Base-by-base conservation (phyloP, 495 filamentous ascomycete species). In the Aspergillus indologenus region DNA sequence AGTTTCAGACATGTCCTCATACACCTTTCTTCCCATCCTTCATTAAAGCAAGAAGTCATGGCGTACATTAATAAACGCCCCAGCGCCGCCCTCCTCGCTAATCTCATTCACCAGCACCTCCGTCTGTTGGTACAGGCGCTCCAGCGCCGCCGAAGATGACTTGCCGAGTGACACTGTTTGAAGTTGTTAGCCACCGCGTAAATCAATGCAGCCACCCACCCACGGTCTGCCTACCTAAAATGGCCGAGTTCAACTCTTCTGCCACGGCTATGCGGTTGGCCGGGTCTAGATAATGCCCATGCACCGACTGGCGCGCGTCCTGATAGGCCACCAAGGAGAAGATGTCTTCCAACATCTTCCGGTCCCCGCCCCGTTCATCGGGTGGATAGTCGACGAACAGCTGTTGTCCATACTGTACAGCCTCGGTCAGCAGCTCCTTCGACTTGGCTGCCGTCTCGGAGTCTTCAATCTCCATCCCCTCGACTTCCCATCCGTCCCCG, bases 191-290 rank as follows among this genome's bases (percentile, higher is more conserved):
- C 58, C 55, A 70, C 56, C 22, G 14, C 45, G 9, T 18, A 20
- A 9, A n/a, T 24, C 44, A 2, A 29, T 29, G 45, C 19, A 47
- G 24, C 22, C 14, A 59, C 21, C 31, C 71, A 62, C 18, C 19
- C 53, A 24, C 14, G 17, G 44, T 22, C 56, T 49, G 60, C 83
- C 65, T 81, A 97, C 93, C 88, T 53, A 98, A 72, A 61, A 98
- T 96, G 42, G 91, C 94, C 59, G 90, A 89, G 70, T 98, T 98
- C 61, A 99, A 74, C 74, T 96, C 92, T 75, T 99, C 94, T 19
- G 92, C 92, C 49, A 98, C 90, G 49, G 85, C 81, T 31, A 88
- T 85, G 54, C 94, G 78, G 2, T 90, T 90, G 14, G 80, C 81
- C 15, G 81, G 81, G 65, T 96, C 90, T 56, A 98, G 73, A 64